Conservation (phyloP, 768 basidiomycete species). For the Psilocybe azurescens region DNA sequence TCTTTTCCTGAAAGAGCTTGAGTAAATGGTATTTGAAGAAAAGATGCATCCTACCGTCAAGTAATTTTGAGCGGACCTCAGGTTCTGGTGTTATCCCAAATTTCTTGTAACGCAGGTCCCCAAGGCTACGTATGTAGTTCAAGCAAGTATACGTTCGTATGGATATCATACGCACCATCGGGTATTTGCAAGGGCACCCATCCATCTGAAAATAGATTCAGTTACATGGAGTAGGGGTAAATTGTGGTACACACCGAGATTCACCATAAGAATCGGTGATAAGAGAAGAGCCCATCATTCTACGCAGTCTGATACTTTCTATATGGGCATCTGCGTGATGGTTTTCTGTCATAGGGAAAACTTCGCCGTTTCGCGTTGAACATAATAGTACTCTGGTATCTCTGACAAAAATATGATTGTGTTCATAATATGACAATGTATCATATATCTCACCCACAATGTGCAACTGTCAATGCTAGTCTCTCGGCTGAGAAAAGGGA, state of each 20-base stretch:
- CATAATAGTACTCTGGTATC: constrained; percentile 91
- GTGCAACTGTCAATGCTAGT: constrained; percentile 86
- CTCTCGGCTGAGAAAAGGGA: constrained; percentile 84
- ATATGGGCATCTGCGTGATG: constrained; percentile 94
- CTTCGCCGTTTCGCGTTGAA: constrained; percentile 70
- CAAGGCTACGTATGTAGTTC: constrained; percentile 57
- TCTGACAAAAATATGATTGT: constrained; percentile 43
- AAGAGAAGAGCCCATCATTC: constrained; percentile 88
- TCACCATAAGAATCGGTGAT: constrained; percentile 97
- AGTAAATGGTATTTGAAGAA: neutral
- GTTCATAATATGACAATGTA: neutral
- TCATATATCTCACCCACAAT: constrained; percentile 72
- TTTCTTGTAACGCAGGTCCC: constrained; percentile 87
- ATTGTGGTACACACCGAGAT: constrained; percentile 54
- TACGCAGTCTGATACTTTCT: constrained; percentile 83
- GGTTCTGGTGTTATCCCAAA: constrained; percentile 95
- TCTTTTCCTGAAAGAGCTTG: constrained; percentile 58
- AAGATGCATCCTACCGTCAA: constrained; percentile 62
- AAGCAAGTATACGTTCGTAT: neutral
- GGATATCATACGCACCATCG: constrained; percentile 60
- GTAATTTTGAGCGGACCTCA: constrained; percentile 76
- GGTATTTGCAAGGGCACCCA: constrained; percentile 94
- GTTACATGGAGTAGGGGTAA: neutral
- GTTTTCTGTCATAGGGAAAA: constrained; percentile 88
- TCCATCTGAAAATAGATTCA: constrained; percentile 65